These are phyloP conservation scores for Diplodia sapinea DNA, from an alignment of 2,329 filamentous ascomycete species.

Conservation along the genomic window DNA sequence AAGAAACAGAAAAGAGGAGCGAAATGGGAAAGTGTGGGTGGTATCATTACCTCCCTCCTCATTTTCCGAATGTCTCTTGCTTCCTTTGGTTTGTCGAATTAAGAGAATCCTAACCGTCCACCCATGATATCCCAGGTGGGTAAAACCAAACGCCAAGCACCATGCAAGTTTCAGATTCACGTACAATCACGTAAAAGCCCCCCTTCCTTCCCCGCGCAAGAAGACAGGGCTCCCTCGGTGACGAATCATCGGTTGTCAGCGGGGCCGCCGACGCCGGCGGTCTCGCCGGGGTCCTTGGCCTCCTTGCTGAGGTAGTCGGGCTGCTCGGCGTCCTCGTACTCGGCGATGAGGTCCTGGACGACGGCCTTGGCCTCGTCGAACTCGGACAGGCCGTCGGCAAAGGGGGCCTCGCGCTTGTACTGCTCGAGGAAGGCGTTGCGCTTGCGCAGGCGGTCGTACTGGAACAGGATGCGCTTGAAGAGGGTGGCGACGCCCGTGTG, in stretches of 20 bases:
- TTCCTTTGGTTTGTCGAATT: not conserved
- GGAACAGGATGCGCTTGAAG: constrained; percentile 90
- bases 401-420: constrained; percentile 95
- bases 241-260: not conserved
- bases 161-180: constrained; percentile 9
- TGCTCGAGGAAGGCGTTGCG: constrained; percentile 95
- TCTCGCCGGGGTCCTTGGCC: constrained; percentile 6
- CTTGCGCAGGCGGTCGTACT: constrained; percentile 94
- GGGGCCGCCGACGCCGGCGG: not conserved
- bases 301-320: constrained; percentile 86
- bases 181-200: not conserved
- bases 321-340: constrained; percentile 95
- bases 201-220: not conserved
- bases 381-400: constrained; percentile 87
- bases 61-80: not conserved
- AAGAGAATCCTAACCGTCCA: not conserved
- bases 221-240: not conserved
- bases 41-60: constrained; percentile 3
- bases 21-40: not conserved
- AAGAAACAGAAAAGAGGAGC: not conserved
- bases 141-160: constrained; percentile 16
- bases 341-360: constrained; percentile 85
- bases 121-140: not conserved
- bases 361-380: constrained; percentile 95
- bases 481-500: constrained; percentile 97